Percentiles rank a stretch among this genome's conserved stretches.
phyloP scores from a whole-genome alignment of 2,329 filamentous ascomycete genomes.

The Cyanodermella asteris region DNA sequence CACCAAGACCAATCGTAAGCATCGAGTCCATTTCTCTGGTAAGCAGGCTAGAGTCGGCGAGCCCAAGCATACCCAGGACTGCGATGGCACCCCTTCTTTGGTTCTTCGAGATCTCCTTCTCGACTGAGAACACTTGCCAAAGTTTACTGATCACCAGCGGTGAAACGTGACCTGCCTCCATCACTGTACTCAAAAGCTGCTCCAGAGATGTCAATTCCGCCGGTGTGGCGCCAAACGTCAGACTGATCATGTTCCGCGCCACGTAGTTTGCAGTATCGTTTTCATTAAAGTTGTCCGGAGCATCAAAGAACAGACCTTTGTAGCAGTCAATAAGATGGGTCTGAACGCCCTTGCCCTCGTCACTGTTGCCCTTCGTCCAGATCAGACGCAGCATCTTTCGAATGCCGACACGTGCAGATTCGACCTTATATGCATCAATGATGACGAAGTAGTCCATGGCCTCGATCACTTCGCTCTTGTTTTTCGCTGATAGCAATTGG shows the following conservation, averaged over 20 bases:
- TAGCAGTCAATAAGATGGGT: slow-evolving; percentile 94
- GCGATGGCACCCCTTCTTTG: slow-evolving; percentile 89
- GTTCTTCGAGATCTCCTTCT: slow-evolving; percentile 79
- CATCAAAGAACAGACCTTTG: slow-evolving; percentile 85
- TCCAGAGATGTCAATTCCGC: slow-evolving; percentile 90
- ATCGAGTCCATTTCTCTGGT: slow-evolving; percentile 90
- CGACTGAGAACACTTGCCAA: slow-evolving; percentile 93
- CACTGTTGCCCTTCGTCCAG: slow-evolving; percentile 98
- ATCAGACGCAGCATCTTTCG: slow-evolving; percentile 89
- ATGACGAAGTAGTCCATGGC: slow-evolving; percentile 97
- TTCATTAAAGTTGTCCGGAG: slow-evolving; percentile 63
- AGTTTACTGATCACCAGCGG: slow-evolving; percentile 75
- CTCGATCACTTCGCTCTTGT: slow-evolving; percentile 97
- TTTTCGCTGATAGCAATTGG: slow-evolving; percentile 76
- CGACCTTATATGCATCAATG: slow-evolving; percentile 86
- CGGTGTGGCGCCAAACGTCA: slow-evolving; percentile 86
- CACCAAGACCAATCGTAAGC: slow-evolving; percentile 69
- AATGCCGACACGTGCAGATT: slow-evolving; percentile 81
- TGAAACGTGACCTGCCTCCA: slow-evolving; percentile 73
- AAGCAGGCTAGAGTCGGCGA: slow-evolving; percentile 79
- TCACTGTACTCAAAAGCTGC: slow-evolving; percentile 90
- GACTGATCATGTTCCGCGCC: slow-evolving; percentile 93
- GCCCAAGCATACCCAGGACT: slow-evolving; percentile 84
- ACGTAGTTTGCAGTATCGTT: slow-evolving; percentile 93
- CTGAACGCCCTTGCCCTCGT: slow-evolving; percentile 96